Base-by-base conservation (phyloP, 2,329 filamentous ascomycete species). In the Paramyrothecium sp. region DNA sequence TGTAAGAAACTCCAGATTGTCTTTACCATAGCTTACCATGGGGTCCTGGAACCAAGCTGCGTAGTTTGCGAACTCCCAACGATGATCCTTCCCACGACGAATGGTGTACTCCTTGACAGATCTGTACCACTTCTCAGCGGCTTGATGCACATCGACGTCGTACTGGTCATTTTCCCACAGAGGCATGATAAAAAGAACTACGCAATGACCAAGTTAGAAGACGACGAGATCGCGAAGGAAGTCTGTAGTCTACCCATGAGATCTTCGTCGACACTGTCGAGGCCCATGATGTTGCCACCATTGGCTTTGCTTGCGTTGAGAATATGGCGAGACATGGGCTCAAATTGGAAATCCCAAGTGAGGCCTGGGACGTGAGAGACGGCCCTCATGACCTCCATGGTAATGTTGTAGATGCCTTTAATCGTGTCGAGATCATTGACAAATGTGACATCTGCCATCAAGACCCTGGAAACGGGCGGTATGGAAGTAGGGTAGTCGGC, bases 1-100 rank as follows among this genome's bases (percentile, higher is more conserved):
- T 30, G 58, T 61, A 19, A 75, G 55, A 23, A 63, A 64, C 17
- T 64, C 58, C 8, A 76, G 50, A 38, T 73, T 77, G 8, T 67
- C 64, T 5, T 60, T 54, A 2, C 76, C 75, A 56, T 77, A 79
- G 2, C 66, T 63, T 8, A 55, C 53, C 17, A 78, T 61, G 0
- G 73, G 70, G 50, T 73, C 63, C 62, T 79, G 75, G 23, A 63
- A 66, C 5, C 60, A 56, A 34, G 71, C 67, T 3, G 74, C 75
- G 50, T 80, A 79, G 61, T 80, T 79, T 38, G 79, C 65, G 59
- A 77, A 80, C 23, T 80, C 82, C 60, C 82, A 81, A 58, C 79
- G 75, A 53, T 53, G 51, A 20, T 20, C 44, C 19, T 52, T 54
- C n/a, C 22, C 44, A 16, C 23, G 20, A 12, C 73, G 8, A 78